Percentiles rank a stretch among this genome's conserved stretches.
Conservation (phyloP, 345 rosid species). For the Gossypioides kirkii region DNA sequence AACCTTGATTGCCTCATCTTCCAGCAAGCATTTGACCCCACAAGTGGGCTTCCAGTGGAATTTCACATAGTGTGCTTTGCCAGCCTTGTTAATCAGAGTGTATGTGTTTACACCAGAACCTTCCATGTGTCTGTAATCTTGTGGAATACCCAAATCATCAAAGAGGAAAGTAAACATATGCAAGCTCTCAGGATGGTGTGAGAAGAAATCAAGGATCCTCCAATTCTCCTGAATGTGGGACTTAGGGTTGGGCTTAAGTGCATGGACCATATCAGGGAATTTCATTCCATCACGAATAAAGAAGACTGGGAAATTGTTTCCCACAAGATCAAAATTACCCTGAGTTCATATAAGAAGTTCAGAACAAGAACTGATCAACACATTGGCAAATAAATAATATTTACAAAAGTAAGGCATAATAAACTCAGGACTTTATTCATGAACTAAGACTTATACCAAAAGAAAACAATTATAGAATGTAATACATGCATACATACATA, state of each 20-base stretch:
- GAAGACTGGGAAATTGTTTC: conserved; percentile 97
- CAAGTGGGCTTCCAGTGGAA: conserved; percentile 99
- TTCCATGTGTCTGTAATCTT: conserved; percentile 94
- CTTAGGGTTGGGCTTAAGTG: conserved; percentile 95
- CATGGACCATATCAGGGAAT: conserved; percentile 93
- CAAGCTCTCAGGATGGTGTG: conserved; percentile 92
- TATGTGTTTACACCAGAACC: conserved; percentile 91
- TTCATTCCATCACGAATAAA: conserved; percentile 94
- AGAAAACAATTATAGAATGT: neutral
- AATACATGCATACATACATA: neutral
- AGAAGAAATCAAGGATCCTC: conserved; percentile 92
- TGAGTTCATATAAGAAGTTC: conserved; percentile 22
- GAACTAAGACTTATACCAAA: neutral
- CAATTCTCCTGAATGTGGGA: conserved; percentile 93
- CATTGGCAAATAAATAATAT: neutral
- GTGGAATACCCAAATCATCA: conserved; percentile 90
- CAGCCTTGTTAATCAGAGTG: conserved; percentile 76
- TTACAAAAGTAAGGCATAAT: neutral
- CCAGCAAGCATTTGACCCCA: conserved; percentile 71
- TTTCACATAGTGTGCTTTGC: conserved; percentile 76
- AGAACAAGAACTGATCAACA: neutral
- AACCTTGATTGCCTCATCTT: conserved; percentile 80
- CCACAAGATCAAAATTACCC: conserved; percentile 99
- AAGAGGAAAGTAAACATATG: conserved; percentile 84
- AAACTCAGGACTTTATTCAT: neutral